These are phyloP conservation scores for Wallacemonas collosoma DNA, from an alignment of 208 protist species.

Conservation along the genomic window DNA sequence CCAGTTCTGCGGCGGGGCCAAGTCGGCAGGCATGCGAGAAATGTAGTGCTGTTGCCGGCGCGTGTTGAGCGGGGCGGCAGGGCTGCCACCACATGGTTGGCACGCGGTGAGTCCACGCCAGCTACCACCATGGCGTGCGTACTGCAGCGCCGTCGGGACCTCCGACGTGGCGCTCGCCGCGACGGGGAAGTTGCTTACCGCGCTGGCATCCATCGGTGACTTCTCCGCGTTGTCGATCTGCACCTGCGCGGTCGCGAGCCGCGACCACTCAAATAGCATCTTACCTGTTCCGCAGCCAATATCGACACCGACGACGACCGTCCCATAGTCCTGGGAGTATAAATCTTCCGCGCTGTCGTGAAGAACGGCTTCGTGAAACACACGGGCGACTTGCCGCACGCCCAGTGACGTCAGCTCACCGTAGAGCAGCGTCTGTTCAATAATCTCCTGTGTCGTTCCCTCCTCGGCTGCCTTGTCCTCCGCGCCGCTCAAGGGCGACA, in stretches of 20 bases:
- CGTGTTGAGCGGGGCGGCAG: not conserved
- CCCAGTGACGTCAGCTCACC: conserved; percentile 73
- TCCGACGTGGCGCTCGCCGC: conserved; percentile 7
- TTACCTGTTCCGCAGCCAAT: conserved; percentile 75
- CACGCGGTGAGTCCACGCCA: not conserved
- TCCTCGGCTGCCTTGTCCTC: not conserved
- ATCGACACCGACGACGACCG: conserved; percentile 47
- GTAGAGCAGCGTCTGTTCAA: conserved; percentile 42
- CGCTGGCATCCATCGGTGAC: not conserved
- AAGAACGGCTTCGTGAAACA: conserved; percentile 13
- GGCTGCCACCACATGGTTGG: conserved; percentile 2
- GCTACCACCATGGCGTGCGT: conserved; percentile 5
- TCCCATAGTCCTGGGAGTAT: conserved; percentile 22
- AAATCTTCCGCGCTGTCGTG: not conserved
- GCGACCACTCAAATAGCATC: conserved; percentile 73
- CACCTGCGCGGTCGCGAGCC: conserved; percentile 38
- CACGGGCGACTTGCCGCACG: conserved; percentile 41
- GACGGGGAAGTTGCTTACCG: not conserved
- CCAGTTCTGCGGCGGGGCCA: conserved; percentile 14
- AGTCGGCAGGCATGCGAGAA: conserved; percentile 13
- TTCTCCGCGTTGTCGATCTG: conserved; percentile 6
- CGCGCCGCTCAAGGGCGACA: not conserved
- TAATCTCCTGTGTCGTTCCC: conserved; percentile 13
- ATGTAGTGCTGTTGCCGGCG: conserved; percentile 16
- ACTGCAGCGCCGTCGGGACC: conserved; percentile 6